phyloP scores from a whole-genome alignment of 768 basidiomycete species.

The Tylopilus felleus region DNA sequence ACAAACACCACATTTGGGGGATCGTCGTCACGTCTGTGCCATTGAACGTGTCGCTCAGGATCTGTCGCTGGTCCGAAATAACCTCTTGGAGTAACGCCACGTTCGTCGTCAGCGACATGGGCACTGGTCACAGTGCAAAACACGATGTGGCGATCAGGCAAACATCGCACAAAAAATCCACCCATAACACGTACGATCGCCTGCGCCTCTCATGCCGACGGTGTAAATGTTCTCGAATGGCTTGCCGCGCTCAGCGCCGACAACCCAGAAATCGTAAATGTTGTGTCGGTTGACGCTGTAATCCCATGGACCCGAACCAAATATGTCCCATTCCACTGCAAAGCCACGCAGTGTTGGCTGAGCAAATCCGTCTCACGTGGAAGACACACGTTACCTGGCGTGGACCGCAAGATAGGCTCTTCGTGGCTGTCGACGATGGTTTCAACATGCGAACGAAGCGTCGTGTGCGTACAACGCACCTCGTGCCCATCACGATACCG shows the following conservation, averaged over 20 bases:
- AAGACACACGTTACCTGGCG: not conserved
- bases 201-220: constrained; percentile 40
- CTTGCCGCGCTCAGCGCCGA: not conserved
- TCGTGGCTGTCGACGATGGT: not conserved
- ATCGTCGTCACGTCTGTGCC: not conserved
- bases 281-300: not conserved
- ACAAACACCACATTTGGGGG: not conserved
- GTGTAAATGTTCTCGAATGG: constrained; percentile 61
- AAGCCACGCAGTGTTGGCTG: not conserved
- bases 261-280: not conserved
- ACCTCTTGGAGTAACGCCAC: not conserved
- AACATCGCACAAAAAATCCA: not conserved
- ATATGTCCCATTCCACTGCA: constrained; percentile 45
- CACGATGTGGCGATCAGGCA: too few relatives aligned
- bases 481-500: constrained; percentile 67
- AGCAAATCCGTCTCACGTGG: not conserved
- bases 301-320: not conserved
- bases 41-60: not conserved
- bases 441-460: not conserved
- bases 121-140: not conserved
- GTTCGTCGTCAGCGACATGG: not conserved
- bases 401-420: not conserved
- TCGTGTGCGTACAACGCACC: constrained; percentile 7
- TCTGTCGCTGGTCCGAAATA: not conserved
- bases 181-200: too few relatives aligned